Percentiles rank a stretch among this genome's conserved stretches.
Evolutionary conservation across 805 yeast genomes (phyloP).

Genomic region (Starmerella etchellsii): DNA sequence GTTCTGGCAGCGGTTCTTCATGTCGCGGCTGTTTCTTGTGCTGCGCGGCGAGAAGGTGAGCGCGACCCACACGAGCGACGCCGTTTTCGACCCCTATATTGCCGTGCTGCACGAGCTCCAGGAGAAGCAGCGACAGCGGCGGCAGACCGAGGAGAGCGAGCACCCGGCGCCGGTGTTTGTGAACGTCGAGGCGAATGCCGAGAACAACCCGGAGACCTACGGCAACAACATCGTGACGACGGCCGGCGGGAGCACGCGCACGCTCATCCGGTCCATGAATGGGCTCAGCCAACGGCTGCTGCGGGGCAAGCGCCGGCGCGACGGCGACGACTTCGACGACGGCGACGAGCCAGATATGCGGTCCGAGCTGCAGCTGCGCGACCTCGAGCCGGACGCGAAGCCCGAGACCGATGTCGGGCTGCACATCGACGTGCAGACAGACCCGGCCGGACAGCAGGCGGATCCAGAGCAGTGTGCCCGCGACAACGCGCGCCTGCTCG

Average conservation of each 20-base stretch:
- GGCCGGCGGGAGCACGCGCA: conserved; percentile 42
- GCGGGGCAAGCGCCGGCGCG: conserved; percentile 26
- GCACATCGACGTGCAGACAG: conserved; percentile 1
- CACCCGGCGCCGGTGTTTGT: conserved; percentile 49
- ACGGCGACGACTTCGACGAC: conserved; percentile 16
- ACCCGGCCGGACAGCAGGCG: not conserved
- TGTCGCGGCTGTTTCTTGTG: conserved; percentile 74
- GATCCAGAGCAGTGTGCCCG: not conserved
- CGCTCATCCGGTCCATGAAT: conserved; percentile 78
- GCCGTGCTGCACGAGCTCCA: conserved; percentile 51
- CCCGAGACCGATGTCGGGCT: conserved; percentile 10
- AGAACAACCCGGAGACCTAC: conserved; percentile 58
- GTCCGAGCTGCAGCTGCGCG: conserved; percentile 22
- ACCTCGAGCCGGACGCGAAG: conserved; percentile 17
- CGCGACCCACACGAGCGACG: conserved; percentile 67
- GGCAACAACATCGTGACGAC: conserved; percentile 58
- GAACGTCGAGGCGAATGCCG: conserved; percentile 68
- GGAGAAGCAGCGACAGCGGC: conserved; percentile 28
- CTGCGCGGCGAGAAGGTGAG: conserved; percentile 79
- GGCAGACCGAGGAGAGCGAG: conserved; percentile 14
- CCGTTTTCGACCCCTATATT: conserved; percentile 71
- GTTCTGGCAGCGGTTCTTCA: conserved; percentile 93
- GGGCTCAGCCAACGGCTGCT: conserved; percentile 74
- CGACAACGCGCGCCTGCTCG: not conserved
- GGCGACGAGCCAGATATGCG: conserved; percentile 18